phyloP scores from a whole-genome alignment of 225 moss, liverwort and hornwort species.

The Straminergon stramineum region DNA sequence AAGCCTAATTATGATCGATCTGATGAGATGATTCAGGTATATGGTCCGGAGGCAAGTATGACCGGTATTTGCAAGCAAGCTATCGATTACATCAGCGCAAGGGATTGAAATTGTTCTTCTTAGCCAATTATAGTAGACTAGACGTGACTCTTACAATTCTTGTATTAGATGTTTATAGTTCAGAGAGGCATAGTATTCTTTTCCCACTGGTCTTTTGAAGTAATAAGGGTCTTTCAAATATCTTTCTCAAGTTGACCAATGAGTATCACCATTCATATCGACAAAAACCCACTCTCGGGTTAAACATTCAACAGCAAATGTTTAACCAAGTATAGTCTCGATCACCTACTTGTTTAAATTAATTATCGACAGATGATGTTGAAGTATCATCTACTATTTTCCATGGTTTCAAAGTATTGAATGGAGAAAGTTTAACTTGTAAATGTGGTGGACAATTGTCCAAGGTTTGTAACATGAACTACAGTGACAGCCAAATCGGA shows the following conservation, averaged over 20 bases:
- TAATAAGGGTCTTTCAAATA: not conserved
- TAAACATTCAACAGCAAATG: not conserved
- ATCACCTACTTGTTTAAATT: not conserved
- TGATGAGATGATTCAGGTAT: slow-evolving; percentile 41
- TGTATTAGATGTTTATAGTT: not conserved
- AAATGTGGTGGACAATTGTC: not conserved
- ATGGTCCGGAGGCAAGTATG: slow-evolving; percentile 92
- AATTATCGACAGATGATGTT: not conserved
- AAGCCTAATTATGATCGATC: not conserved
- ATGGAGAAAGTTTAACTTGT: not conserved
- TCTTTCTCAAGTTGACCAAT: not conserved
- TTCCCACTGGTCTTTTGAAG: not conserved
- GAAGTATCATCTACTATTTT: not conserved
- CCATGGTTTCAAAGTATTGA: not conserved
- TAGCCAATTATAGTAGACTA: not conserved
- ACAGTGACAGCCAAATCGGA: not conserved
- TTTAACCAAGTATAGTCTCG: not conserved
- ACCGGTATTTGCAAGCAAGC: slow-evolving; percentile 94
- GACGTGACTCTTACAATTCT: not conserved
- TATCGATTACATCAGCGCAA: slow-evolving; percentile 67
- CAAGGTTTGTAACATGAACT: not conserved
- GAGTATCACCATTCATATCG: not conserved
- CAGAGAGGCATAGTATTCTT: not conserved
- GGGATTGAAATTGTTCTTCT: not conserved
- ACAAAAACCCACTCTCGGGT: not conserved